phyloP scores from a whole-genome alignment of 306 rosid genomes.

The Trifolium pratense region DNA sequence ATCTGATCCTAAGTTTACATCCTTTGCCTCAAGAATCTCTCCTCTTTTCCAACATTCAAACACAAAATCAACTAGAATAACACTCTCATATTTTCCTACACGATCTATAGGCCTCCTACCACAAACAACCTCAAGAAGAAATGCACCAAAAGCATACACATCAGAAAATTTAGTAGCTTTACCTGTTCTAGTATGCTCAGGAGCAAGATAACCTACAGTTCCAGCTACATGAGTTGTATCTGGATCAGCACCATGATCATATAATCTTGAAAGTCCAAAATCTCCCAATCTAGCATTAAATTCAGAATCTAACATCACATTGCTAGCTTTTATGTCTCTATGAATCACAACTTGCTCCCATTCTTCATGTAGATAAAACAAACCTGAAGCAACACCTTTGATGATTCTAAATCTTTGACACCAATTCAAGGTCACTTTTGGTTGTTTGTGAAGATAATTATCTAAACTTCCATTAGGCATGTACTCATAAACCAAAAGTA shows the following conservation, averaged over 20 bases:
- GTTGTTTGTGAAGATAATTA: slow-evolving; percentile 47
- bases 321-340: slow-evolving; percentile 55
- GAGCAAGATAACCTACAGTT: slow-evolving; percentile 76
- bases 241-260: slow-evolving; percentile 63
- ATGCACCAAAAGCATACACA: slow-evolving; percentile 69
- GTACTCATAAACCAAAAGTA: slow-evolving; percentile 68
- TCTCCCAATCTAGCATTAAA: slow-evolving; percentile 69
- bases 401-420: slow-evolving; percentile 58
- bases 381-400: slow-evolving; percentile 43
- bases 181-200: slow-evolving; percentile 63
- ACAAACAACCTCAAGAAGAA: slow-evolving; percentile 65
- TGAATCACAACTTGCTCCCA: not conserved
- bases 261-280: slow-evolving; percentile 71
- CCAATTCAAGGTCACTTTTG: slow-evolving; percentile 56
- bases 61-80: slow-evolving; percentile 62
- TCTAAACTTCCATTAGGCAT: slow-evolving; percentile 86
- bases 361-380: not conserved
- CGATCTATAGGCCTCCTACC: slow-evolving; percentile 68
- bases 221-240: slow-evolving; percentile 70
- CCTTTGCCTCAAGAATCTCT: slow-evolving; percentile 50
- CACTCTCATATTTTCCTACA: slow-evolving; percentile 29
- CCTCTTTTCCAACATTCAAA: slow-evolving; percentile 49
- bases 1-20: slow-evolving; percentile 45
- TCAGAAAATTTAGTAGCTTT: slow-evolving; percentile 59
- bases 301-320: slow-evolving; percentile 60